phyloP scores from a whole-genome alignment of 345 rosid genomes.

The Citrus unshiu region DNA sequence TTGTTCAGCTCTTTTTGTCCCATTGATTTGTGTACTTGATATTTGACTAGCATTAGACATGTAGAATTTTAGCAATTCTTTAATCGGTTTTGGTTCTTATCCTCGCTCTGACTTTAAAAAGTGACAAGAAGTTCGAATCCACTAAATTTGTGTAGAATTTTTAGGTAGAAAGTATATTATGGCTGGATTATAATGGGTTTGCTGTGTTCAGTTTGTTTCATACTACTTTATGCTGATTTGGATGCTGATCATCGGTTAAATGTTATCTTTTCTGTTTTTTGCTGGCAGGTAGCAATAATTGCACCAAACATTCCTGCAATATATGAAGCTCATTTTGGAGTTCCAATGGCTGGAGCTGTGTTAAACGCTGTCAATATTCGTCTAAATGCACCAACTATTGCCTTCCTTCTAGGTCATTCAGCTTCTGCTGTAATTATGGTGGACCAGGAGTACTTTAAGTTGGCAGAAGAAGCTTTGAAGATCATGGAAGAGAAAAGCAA shows the following conservation, averaged over 20 bases:
- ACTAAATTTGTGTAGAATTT: background rate
- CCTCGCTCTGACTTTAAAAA: background rate
- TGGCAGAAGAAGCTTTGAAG: constrained; percentile 75
- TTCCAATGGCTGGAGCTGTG: constrained; percentile 94
- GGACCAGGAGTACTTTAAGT: constrained; percentile 76
- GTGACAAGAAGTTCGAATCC: background rate
- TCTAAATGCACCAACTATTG: constrained; percentile 65
- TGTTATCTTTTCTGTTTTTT: background rate
- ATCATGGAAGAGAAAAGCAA: constrained; percentile 51
- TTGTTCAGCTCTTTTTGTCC: background rate
- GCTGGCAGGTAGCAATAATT: constrained; percentile 64
- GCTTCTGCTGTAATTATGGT: constrained; percentile 61
- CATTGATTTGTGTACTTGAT: background rate
- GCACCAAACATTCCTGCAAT: constrained; percentile 87
- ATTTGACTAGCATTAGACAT: background rate
- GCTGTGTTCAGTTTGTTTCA: no score
- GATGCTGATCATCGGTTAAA: background rate
- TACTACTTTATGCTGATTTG: background rate
- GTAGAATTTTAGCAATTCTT: background rate
- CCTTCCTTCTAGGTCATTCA: constrained; percentile 87
- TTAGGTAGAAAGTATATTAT: background rate
- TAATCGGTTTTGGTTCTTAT: background rate
- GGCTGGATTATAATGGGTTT: no score
- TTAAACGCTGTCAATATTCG: constrained; percentile 76
- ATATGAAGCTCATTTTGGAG: constrained; percentile 90